Base-by-base conservation (phyloP, 768 basidiomycete genomes). In the Kondoa malvinella region DNA sequence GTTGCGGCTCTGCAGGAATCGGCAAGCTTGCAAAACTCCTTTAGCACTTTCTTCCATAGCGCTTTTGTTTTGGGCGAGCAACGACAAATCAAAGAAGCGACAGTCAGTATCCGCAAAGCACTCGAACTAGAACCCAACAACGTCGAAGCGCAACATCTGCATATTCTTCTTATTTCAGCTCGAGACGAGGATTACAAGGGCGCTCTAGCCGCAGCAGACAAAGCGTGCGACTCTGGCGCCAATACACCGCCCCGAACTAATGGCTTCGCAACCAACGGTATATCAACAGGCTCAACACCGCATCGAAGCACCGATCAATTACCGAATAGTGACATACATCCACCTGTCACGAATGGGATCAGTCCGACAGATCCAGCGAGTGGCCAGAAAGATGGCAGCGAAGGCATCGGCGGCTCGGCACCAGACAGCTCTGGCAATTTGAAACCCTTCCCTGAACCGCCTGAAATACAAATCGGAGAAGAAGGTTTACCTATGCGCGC, bases 61-160 rank as follows among this genome's bases (percentile, higher is more conserved):
- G 86, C 92, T 0, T 78, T 89, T 4, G 86, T 86, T 3, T 84
- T 84, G 32, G 81, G 85, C 0, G 85, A 86, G 16, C 82, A 79
- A 2, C 84, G 86, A 29, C 82, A 88, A 70, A 77, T 92, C 34
- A 80, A 83, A n/a, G 78, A 80, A 31, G 89, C 92, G 0, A 81
- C 87, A 4, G 77, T 81, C 16, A 79, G 84, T 64, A 87, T 88
- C 0, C 84, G 86, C 3, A 73, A 79, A 2, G 87, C 91, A 0
- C 84, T 94, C 1, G 87, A 92, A 75, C 80, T 81, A 3, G 83
- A 86, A 32, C 79, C 86, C 0, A 40, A 66, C 2, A 78, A 76
- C 33, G 81, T 88, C 29, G 82, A 88, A 56, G 86, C 87, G 65
- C 96, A 92, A 92, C 94, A 96, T 77, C 82, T 96, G 17, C 81